Base-by-base conservation (phyloP, 768 basidiomycete species). In the Auricularia sp. region DNA sequence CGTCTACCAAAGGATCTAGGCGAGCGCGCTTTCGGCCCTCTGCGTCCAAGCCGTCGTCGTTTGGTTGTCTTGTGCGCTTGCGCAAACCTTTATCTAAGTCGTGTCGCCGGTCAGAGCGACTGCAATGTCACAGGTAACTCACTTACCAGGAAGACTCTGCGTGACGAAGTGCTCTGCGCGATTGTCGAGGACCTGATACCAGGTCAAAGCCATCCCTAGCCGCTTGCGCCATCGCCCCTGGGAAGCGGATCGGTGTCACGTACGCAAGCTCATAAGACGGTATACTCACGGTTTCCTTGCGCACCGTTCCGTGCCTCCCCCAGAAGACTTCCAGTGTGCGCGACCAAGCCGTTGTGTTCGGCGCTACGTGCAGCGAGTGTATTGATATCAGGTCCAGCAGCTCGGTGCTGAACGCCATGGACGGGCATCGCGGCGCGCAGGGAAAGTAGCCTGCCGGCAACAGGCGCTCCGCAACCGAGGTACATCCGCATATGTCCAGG, bases 401-500 rank as follows among this genome's bases (percentile, higher is more conserved):
- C 2, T 65, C n/a, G 29, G 36, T 4, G 35, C 33, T 36, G 64
- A 62, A 61, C 29, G 64, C 64, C 16, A 65, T 23, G 3, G 34
- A 21, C 10, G 61, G 64, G 16, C 61, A 42, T 16, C 18, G 10
- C 33, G 64, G 64, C 16, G 60, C 47, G 60, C 64, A 61, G 16
- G 64, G 64, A 36, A 59, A 65, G 54, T 23, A 39, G 5, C 64
- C 64, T 29, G 5, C 4, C 1, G 43, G 21, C 7, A 65, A 18
- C n/a, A 65, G 43, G 3, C 34, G 61, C n/a, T 10, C 35, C 3
- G 10, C 18, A 11, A 35, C 61, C 12, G 61, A 33, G 23, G 14
- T 21, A 33, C 61, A 61, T 5, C 4, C 12, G 18, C 47, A 51
- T 5, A 51, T 21, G 16, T 14, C 47, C 5, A 39, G 5, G 4